phyloP scores from a whole-genome alignment of 345 rosid genomes.

The Cochlearia excelsa region DNA sequence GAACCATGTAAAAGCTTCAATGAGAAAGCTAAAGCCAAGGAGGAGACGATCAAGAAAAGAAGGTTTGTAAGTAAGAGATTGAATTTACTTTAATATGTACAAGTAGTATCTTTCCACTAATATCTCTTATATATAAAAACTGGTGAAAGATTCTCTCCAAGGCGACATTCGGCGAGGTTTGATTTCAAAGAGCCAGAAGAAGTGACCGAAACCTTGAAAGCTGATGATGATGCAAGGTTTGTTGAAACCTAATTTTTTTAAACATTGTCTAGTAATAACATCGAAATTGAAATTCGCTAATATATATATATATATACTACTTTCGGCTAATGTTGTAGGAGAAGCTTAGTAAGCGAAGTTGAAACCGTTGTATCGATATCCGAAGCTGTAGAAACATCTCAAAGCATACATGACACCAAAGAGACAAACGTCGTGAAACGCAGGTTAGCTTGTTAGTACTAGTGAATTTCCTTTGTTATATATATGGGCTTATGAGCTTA shows the following conservation, averaged over 20 bases:
- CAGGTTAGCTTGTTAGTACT: too few species aligned
- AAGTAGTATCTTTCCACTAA: conserved; percentile 19
- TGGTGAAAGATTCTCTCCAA: conserved; percentile 28
- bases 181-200: conserved; percentile 31
- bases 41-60: conserved; percentile 28
- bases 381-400: conserved; percentile 34
- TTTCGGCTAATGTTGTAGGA: conserved; percentile 8
- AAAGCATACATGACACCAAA: conserved; percentile 29
- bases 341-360: conserved; percentile 32
- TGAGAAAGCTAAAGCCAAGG: conserved; percentile 12
- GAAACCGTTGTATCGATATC: conserved; percentile 39
- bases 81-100: conserved; percentile 1
- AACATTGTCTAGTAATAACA: background rate
- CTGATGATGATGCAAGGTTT: conserved; percentile 45
- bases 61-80: too few species aligned
- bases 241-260: conserved; percentile 16
- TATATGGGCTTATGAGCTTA: conserved; percentile 9
- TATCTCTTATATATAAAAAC: conserved; percentile 8
- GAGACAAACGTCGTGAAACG: conserved; percentile 36
- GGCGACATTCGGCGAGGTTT: conserved; percentile 33
- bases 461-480: background rate
- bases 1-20: conserved; percentile 24
- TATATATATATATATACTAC: too few species aligned
- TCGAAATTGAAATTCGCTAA: conserved; percentile 14
- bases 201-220: conserved; percentile 24